Percentiles rank a stretch among this genome's conserved stretches.
Conservation (phyloP, 2,329 filamentous ascomycete species). For the Exophiala xenobiotica region DNA sequence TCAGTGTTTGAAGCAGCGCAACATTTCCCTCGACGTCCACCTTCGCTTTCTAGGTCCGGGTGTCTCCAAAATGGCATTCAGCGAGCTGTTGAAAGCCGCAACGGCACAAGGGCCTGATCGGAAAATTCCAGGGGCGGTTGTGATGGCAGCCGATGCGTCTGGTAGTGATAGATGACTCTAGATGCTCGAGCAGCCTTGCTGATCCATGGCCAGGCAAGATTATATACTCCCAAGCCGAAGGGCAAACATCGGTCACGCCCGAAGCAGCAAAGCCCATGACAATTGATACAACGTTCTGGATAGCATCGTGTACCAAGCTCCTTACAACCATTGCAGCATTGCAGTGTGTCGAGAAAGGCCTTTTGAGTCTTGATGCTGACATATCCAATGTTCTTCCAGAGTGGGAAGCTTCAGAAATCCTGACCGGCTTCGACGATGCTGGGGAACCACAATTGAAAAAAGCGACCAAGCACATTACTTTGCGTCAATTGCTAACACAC, state of each 20-base stretch:
- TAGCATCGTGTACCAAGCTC: constrained; percentile 43
- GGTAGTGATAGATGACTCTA: constrained; percentile 4
- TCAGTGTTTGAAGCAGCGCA: too few species aligned
- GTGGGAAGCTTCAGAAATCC: constrained; percentile 48
- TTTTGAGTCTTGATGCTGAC: constrained; percentile 49
- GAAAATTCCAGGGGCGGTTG: constrained; percentile 18
- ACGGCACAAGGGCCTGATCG: constrained; percentile 12
- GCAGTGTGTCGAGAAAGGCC: constrained; percentile 56
- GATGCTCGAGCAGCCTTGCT: neutral
- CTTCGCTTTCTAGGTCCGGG: too few species aligned
- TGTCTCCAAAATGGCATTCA: constrained; percentile 60
- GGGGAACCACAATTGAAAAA: constrained; percentile 35
- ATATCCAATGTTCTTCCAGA: constrained; percentile 49
- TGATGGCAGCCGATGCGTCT: constrained; percentile 20
- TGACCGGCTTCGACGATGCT: constrained; percentile 45
- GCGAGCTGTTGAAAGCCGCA: constrained; percentile 64
- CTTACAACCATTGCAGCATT: constrained; percentile 54
- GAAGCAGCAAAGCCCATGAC: constrained; percentile 19
- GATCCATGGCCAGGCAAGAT: constrained; percentile 10
- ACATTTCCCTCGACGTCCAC: neutral
- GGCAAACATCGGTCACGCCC: constrained; percentile 11
- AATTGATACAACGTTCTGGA: constrained; percentile 27
- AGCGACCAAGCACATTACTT: constrained; percentile 26
- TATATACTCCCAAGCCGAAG: constrained; percentile 14
- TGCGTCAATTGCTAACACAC: constrained; percentile 27